These are phyloP conservation scores for Lathyrus oleraceus DNA, from an alignment of 306 rosid genomes.

Conservation along the genomic window DNA sequence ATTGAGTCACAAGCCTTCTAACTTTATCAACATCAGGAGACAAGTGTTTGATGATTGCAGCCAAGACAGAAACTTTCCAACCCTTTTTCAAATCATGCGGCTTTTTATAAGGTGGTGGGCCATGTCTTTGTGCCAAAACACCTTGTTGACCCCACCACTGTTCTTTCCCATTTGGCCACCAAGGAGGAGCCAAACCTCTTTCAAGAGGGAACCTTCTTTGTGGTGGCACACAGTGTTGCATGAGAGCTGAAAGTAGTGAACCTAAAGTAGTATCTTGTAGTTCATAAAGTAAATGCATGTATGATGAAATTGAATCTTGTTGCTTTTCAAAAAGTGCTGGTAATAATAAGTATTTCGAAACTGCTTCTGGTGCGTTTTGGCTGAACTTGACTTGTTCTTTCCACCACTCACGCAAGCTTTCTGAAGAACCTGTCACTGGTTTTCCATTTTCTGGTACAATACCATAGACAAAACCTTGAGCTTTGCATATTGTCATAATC, in stretches of 20 bases:
- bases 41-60: constrained; percentile 60
- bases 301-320: constrained; percentile 34
- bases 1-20: constrained; percentile 53
- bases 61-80: constrained; percentile 66
- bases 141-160: constrained; percentile 73
- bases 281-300: constrained; percentile 49
- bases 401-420: constrained; percentile 69
- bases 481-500: constrained; percentile 67
- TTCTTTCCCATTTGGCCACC: constrained; percentile 71
- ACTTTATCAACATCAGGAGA: constrained; percentile 49
- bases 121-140: constrained; percentile 41
- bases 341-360: constrained; percentile 28
- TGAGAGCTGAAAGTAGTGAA: constrained; percentile 61
- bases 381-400: constrained; percentile 46
- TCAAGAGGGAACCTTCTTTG: constrained; percentile 59
- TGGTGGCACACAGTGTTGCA: constrained; percentile 63
- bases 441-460: constrained; percentile 63
- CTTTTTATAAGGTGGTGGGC: constrained; percentile 61
- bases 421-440: constrained; percentile 61
- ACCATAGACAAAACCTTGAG: constrained; percentile 69
- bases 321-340: constrained; percentile 13
- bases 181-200: constrained; percentile 65
- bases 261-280: constrained; percentile 65
- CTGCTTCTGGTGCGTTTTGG: constrained; percentile 41
- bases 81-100: constrained; percentile 69